These are phyloP conservation scores for Creolimax fragrantissima DNA, from an alignment of 78 protist species.

Conservation along the genomic window DNA sequence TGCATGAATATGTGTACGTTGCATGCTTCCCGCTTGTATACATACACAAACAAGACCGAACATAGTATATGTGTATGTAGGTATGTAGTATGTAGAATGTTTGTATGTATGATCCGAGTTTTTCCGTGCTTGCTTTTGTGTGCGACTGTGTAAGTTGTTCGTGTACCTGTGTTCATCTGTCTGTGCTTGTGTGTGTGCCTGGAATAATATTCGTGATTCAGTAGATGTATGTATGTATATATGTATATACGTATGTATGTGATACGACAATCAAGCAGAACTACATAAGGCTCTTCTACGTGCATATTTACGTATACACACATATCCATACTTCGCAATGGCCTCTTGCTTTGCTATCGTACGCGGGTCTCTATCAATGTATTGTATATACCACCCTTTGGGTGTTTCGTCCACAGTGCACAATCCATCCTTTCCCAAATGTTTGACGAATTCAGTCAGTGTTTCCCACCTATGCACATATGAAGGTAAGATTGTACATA, in stretches of 20 bases:
- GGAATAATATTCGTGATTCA: no score
- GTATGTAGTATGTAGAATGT: no score
- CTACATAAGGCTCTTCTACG: background rate
- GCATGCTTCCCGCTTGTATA: no score
- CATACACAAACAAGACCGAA: background rate
- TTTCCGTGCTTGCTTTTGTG: no score
- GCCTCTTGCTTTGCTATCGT: background rate
- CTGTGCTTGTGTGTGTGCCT: no score
- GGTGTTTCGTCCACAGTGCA: conserved; percentile 75
- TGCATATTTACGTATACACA: background rate
- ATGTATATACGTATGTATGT: background rate
- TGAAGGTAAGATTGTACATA: no score
- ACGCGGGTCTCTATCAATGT: conserved; percentile 64
- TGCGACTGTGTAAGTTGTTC: no score
- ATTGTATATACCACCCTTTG: conserved; percentile 73
- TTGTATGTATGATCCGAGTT: no score
- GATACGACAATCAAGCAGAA: background rate
- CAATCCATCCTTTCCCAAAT: conserved; percentile 60
- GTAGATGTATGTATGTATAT: background rate
- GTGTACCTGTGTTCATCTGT: no score
- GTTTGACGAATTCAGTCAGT: conserved; percentile 64
- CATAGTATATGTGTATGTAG: background rate
- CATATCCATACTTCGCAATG: background rate
- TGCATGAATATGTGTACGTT: no score
- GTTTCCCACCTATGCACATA: conserved; percentile 54